Percentiles rank a stretch among this genome's conserved stretches.
Evolutionary conservation across 352 stramenopile species (phyloP).

Genomic region (Globisporangium iwayamae): DNA sequence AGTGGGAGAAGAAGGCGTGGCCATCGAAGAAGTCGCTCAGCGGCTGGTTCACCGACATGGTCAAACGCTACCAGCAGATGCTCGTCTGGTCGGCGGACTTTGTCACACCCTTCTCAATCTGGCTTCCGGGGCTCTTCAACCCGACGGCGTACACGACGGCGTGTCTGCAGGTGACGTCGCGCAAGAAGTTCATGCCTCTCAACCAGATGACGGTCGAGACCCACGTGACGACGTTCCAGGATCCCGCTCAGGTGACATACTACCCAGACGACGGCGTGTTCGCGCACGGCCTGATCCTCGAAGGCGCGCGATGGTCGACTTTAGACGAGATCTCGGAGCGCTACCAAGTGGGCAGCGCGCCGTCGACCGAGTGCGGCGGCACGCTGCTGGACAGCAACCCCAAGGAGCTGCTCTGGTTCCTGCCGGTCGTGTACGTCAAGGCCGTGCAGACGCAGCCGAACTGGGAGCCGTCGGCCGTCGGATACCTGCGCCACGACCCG

Average conservation of each 20-base stretch:
- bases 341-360: slow-evolving; percentile 80
- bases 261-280: slow-evolving; percentile 93
- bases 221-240: slow-evolving; percentile 92
- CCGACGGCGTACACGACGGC: slow-evolving; percentile 95
- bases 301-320: slow-evolving; percentile 92
- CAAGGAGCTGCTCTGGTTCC: slow-evolving; percentile 92
- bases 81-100: slow-evolving; percentile 89
- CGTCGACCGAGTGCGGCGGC: slow-evolving; percentile 83
- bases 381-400: slow-evolving; percentile 92
- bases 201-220: slow-evolving; percentile 97
- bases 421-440: slow-evolving; percentile 96
- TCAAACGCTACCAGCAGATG: slow-evolving; percentile 90
- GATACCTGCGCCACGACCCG: slow-evolving; percentile 92
- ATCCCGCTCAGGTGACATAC: slow-evolving; percentile 71
- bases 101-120: slow-evolving; percentile 92
- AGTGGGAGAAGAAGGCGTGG: slow-evolving; percentile 96
- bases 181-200: slow-evolving; percentile 88
- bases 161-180: slow-evolving; percentile 94
- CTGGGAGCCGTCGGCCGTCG: slow-evolving; percentile 95
- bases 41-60: slow-evolving; percentile 92
- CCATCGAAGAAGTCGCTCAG: slow-evolving; percentile 92
- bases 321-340: slow-evolving; percentile 89
- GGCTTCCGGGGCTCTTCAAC: slow-evolving; percentile 95
- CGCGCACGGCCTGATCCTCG: slow-evolving; percentile 94
- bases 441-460: slow-evolving; percentile 90